Base-by-base conservation (phyloP, 2,329 filamentous ascomycete genomes). In the Beauveria bassiana region DNA sequence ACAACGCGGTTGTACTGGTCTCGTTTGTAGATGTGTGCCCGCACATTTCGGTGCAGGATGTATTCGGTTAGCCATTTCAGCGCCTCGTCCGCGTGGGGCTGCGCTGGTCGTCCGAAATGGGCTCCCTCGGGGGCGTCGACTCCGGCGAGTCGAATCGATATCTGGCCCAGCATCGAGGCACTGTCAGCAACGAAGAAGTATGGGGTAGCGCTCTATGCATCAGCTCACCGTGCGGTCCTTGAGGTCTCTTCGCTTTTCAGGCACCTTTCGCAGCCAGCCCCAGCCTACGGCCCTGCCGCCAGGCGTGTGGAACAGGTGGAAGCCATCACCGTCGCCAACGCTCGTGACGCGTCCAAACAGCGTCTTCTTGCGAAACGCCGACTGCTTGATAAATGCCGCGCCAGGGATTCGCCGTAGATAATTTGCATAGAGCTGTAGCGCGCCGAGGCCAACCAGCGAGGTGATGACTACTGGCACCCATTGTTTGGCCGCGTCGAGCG, bases 261-360 rank as follows among this genome's bases (percentile, higher is more conserved):
- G 93, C 7, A 96, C 81, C 62, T 76, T 86, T 69, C 91, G 87
- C 65, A 95, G 70, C 91, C 91, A 96, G n/a, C 89, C 92, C 95
- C 95, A 99, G 59, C 95, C 95, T 12, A 88, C 82, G 57, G 93
- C 74, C 66, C 86, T 82, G 12, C 95, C 95, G n/a, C 93, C 93
- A 0, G 95, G 95, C 0, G 92, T 98, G 73, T 99, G 95, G 72
- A 89, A 99, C 53, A 99, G 74, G 67, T 95, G 89, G 73, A 99
- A 97, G 71, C 93, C 93, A 74, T 99, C 95, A 4, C 92, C 96
- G 80, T 99, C 95, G 47, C 96, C 95, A 26, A 99, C 95, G 67
- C 90, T 92, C 14, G 93, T 97, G 47, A 98, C 95, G 64, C 83
- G 84, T 16, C 95, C 95, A 68, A 93, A 89, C 47, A 99, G 71